A percentile compares a stretch with the other conserved stretches of the same genome.
These are phyloP conservation scores for Epichloe hybrida DNA, from an alignment of 2,329 filamentous ascomycete species.

Conservation along the genomic window DNA sequence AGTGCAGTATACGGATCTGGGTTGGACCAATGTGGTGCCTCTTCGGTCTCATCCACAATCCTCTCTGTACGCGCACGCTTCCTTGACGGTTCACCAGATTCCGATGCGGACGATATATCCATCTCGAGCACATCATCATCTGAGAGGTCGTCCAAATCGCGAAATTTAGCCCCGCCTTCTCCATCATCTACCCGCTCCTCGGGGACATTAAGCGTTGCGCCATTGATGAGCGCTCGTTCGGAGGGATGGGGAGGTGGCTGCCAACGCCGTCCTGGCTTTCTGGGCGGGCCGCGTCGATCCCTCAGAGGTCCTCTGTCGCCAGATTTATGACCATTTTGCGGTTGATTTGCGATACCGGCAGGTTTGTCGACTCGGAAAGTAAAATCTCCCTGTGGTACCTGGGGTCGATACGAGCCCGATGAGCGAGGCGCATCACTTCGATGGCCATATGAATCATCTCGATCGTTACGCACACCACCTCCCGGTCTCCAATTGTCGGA, in stretches of 20 bases:
- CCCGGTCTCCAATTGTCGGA: constrained; percentile 19
- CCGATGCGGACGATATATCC: constrained; percentile 37
- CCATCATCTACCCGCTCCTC: constrained; percentile 34
- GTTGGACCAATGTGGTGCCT: constrained; percentile 77
- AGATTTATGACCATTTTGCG: constrained; percentile 7
- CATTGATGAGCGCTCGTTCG: constrained; percentile 36
- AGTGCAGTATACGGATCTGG: constrained; percentile 86
- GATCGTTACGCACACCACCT: constrained; percentile 11
- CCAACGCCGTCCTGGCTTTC: constrained; percentile 18
- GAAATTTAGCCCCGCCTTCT: constrained; percentile 36
- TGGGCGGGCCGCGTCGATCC: constrained; percentile 15
- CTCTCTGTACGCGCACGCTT: constrained; percentile 19
- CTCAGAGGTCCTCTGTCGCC: constrained; percentile 9
- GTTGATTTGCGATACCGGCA: constrained; percentile 28
- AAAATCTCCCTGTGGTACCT: constrained; percentile 35
- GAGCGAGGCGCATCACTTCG: constrained; percentile 12
- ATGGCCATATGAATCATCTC: constrained; percentile 10
- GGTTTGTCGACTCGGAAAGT: constrained; percentile 42
- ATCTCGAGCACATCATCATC: constrained; percentile 52
- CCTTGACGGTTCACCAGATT: constrained; percentile 26
- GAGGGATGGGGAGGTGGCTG: constrained; percentile 27
- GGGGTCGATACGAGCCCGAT: constrained; percentile 17
- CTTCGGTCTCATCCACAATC: constrained; percentile 23
- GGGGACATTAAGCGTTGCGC: constrained; percentile 25
- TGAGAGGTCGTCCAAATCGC: constrained; percentile 42